Base-by-base conservation (phyloP, 352 stramenopile genomes). In the Phytophthora ohioensis region DNA sequence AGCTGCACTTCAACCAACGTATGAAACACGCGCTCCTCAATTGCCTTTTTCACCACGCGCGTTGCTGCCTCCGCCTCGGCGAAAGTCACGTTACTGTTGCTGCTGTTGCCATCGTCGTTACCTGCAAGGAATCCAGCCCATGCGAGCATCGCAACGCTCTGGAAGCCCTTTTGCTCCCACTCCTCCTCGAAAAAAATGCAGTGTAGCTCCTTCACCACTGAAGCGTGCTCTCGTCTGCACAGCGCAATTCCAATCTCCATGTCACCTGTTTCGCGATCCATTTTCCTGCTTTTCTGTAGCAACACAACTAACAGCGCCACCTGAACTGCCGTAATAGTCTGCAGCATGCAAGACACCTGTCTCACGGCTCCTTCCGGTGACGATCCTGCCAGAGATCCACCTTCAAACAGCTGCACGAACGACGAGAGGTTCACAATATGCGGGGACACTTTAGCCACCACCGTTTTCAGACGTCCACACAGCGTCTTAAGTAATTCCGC, bases 351-450 rank as follows among this genome's bases (percentile, higher is more conserved):
- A 36, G 85, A 81, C 4, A 93, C 81, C 66, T 94, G 85, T 80
- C 89, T 88, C 32, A 93, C 85, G 0, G 78, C 80, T 48, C 80
- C 81, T 58, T 92, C 81, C 0, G 85, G 87, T 7, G 84, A 90
- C 43, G 81, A 87, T 9, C 82, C 83, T 27, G 81, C 82, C 7
- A 91, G 64, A 13, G 78, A 92, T 39, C 81, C 82, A 43, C 82
- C 82, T 64, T 92, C 81, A 67, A 91, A 92, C 9, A 94, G 73
- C 76, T 94, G 85, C 4, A 76, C 69, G 57, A 92, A 90, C 48
- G 84, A 88, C 57, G 84, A 90, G 0, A 94, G 68, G 71, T 94
- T 94, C 27, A 94, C 85, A 67, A 94, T 92, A 62, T 94, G 85
- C 51, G 87, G 84, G 30, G 88, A 92, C 5, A 95, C 82, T 62